Evolutionary conservation across 108 stramenopile genomes (phyloP).

Genomic region (Bacterosira constricta): DNA sequence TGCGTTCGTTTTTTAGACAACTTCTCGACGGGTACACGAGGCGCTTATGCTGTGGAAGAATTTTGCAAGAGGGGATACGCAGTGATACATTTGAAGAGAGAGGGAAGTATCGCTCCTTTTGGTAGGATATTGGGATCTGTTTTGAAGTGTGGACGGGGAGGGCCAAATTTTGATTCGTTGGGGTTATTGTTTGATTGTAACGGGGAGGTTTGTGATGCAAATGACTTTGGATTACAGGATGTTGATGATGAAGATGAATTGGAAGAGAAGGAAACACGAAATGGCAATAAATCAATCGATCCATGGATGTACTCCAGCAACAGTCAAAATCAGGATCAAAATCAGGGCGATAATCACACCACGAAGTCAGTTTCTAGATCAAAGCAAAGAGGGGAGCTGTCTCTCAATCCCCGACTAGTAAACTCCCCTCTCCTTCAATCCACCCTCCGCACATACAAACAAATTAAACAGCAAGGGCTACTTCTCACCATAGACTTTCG

Average conservation of each 20-base stretch:
- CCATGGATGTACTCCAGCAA: conserved; percentile 38
- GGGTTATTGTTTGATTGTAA: conserved; percentile 65
- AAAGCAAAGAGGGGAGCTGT: conserved; percentile 23
- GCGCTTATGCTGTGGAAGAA: conserved; percentile 89
- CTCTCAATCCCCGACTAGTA: conserved; percentile 61
- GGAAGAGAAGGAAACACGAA: conserved; percentile 5
- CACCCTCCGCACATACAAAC: conserved; percentile 50
- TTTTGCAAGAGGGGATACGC: conserved; percentile 89
- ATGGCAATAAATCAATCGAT: background rate
- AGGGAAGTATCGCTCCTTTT: conserved; percentile 80
- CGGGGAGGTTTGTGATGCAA: no score
- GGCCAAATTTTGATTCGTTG: conserved; percentile 52
- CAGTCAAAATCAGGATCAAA: background rate
- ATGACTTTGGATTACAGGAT: conserved; percentile 25
- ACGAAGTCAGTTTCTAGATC: background rate
- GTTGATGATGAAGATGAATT: conserved; percentile 47
- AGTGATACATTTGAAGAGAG: conserved; percentile 86
- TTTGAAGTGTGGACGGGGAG: conserved; percentile 59
- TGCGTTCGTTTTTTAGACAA: conserved; percentile 94
- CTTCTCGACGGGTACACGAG: conserved; percentile 93
- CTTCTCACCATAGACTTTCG: conserved; percentile 79
- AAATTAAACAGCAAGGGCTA: conserved; percentile 59
- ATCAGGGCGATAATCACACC: background rate
- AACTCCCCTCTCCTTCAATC: conserved; percentile 58
- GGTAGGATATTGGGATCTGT: conserved; percentile 64